These are phyloP conservation scores for Recurvomyces mirabilis DNA, from an alignment of 495 filamentous ascomycete species.

Conservation along the genomic window DNA sequence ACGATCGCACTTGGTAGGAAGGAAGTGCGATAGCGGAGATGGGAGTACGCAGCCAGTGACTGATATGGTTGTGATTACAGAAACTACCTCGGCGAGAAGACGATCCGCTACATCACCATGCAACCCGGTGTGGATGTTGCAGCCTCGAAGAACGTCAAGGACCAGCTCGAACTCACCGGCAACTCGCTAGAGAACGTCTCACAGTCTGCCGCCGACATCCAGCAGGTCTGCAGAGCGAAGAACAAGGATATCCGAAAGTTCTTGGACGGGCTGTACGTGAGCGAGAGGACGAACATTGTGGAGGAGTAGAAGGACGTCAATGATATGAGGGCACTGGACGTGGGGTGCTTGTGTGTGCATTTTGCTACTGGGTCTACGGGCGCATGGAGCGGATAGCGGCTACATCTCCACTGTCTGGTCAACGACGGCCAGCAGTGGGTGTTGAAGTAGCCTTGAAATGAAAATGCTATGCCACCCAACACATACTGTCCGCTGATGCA, in stretches of 20 bases:
- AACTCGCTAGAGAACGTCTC: constrained; percentile 96
- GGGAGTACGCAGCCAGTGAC: too few species aligned
- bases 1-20: too few species aligned
- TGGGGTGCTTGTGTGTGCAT: too few species aligned
- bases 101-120: constrained; percentile 82
- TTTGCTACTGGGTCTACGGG: too few species aligned
- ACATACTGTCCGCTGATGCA: too few species aligned
- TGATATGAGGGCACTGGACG: too few species aligned
- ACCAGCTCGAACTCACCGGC: constrained; percentile 83
- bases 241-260: constrained; percentile 99
- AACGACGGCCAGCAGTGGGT: too few species aligned
- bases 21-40: too few species aligned
- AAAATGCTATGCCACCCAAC: too few species aligned
- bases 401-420: too few species aligned
- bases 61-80: constrained; percentile 38
- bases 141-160: constrained; percentile 84
- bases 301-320: constrained; percentile 35
- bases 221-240: constrained; percentile 95
- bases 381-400: too few species aligned
- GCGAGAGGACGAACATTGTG: constrained; percentile 90
- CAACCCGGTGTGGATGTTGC: constrained; percentile 80
- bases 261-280: constrained; percentile 99
- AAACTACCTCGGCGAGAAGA: constrained; percentile 99
- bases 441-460: too few species aligned
- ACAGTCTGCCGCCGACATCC: constrained; percentile 95